Base-by-base conservation (phyloP, 805 yeast species). In the Debaryomyces hansenii region DNA sequence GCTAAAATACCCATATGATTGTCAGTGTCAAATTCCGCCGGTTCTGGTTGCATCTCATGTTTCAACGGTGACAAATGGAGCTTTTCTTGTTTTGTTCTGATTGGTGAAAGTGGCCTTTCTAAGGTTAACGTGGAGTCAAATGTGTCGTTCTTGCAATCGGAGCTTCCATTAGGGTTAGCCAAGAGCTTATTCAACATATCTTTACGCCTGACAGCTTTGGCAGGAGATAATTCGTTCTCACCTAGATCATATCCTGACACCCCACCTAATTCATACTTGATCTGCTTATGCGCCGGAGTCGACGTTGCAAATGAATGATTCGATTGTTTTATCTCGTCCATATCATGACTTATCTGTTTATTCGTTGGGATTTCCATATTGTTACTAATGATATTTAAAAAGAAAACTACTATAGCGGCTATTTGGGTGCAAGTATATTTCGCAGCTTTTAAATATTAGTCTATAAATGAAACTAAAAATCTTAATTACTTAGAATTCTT, bases 61-160 rank as follows among this genome's bases (percentile, higher is more conserved):
- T 49, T 49, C 27, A 49, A 49, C 15, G 52, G 52, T 20, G 52
- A 49, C 29, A 39, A 42, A n/a, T 31, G 16, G 35, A 18, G 15
- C 35, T 20, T 39, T 33, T 42, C 20, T 37, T 20, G 29, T 28
- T 40, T 24, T 7, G 12, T 21, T 16, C n/a, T 35, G 14, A 18
- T 21, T 10, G 50, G 44, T 21, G 40, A 38, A 28, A 32, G 42
- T 16, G 41, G 40, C 11, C 34, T 20, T 12, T 42, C 42, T 16
- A 37, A 37, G 5, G 45, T 41, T 18, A 48, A 31, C 10, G 48
- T 48, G 3, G 51, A 48, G 40, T 48, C 51, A 45, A 48, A 48
- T 11, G 20, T 32, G 10, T 29, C 37, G 14, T 41, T 29, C 29
- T 33, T 32, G 14, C 31, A n/a, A n/a, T 41, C 34, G 3, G 29